A percentile compares a stretch with the other conserved stretches of the same genome.
Conservation (phyloP, 2,329 filamentous ascomycete species). For the Colletotrichum sp. region DNA sequence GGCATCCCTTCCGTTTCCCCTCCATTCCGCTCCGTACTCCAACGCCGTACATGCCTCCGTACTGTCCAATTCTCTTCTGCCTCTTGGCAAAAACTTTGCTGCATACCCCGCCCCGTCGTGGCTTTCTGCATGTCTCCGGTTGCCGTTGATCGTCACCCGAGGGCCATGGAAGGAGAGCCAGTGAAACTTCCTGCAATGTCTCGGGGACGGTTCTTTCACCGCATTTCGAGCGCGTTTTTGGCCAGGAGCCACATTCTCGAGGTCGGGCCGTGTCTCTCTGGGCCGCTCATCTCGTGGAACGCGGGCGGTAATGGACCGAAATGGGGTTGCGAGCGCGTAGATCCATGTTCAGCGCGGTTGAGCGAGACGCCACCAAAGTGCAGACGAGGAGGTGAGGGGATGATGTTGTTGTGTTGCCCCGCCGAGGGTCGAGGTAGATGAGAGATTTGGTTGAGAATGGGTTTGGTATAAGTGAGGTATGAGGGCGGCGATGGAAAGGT, state of each 20-base stretch:
- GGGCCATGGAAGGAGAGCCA: background rate
- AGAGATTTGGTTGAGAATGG: background rate
- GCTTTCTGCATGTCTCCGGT: conserved; percentile 1
- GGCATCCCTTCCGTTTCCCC: background rate
- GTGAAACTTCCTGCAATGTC: background rate
- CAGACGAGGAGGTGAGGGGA: background rate
- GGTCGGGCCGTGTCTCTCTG: background rate
- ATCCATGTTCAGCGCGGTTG: background rate
- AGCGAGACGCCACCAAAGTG: background rate
- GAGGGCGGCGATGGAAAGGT: background rate
- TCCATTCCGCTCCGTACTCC: background rate
- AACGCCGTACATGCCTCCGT: background rate
- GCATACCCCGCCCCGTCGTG: background rate
- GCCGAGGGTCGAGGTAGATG: background rate
- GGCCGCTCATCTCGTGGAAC: background rate
- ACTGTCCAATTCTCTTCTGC: background rate
- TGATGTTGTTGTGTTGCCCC: background rate
- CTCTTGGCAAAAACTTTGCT: background rate
- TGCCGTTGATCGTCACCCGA: background rate
- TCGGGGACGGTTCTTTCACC: background rate
- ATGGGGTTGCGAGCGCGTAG: background rate
- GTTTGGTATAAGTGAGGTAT: background rate
- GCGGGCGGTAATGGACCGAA: background rate
- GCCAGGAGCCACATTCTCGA: background rate
- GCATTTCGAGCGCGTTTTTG: background rate